A percentile compares a stretch with the other conserved stretches of the same genome.
Evolutionary conservation across 768 basidiomycete species (phyloP).

Genomic region (Gelatoporia subvermispora): DNA sequence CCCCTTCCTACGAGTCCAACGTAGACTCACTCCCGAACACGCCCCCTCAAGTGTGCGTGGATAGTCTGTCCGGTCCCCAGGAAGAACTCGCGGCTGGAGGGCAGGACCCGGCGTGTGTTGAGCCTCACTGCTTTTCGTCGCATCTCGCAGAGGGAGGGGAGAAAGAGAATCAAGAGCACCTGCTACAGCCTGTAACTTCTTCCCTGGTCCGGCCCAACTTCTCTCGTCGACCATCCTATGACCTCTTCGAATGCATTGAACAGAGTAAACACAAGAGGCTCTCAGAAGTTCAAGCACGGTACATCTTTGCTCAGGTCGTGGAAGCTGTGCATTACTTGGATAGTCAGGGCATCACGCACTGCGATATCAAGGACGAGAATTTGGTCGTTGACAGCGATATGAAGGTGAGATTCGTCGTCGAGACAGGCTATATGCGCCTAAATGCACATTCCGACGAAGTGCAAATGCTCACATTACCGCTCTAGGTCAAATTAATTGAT

Average conservation of each 20-base stretch:
- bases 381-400: constrained; percentile 71
- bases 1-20: constrained; percentile 44
- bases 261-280: constrained; percentile 76
- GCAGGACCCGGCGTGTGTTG: not conserved
- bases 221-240: constrained; percentile 76
- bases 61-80: not conserved
- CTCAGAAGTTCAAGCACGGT: constrained; percentile 70
- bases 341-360: constrained; percentile 80
- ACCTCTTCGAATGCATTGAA: constrained; percentile 95
- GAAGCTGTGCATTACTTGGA: constrained; percentile 82
- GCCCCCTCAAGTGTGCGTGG: constrained; percentile 23
- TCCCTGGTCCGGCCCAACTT: constrained; percentile 27
- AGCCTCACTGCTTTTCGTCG: not conserved
- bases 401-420: constrained; percentile 40
- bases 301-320: constrained; percentile 84
- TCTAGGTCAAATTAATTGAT: constrained; percentile 89
- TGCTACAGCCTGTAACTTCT: constrained; percentile 13
- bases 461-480: not conserved
- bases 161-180: not conserved
- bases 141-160: not conserved
- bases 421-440: not conserved
- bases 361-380: constrained; percentile 98
- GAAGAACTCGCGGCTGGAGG: not conserved
- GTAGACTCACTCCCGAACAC: constrained; percentile 39
- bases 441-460: not conserved